Conservation (phyloP, 208 protist genomes). For the Sergeia podlipaevii region DNA sequence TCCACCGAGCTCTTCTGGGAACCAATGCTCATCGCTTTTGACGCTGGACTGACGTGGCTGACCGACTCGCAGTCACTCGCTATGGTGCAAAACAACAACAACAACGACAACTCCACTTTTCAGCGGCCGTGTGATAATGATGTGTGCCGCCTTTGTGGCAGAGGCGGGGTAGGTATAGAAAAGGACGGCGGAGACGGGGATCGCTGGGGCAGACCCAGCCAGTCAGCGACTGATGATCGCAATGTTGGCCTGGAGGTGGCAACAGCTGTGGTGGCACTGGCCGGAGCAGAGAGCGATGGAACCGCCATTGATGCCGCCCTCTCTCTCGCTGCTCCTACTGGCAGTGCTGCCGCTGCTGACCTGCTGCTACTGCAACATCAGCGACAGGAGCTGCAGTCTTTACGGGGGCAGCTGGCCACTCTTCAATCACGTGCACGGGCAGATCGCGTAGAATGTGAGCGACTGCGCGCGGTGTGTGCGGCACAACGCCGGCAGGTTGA, state of each 20-base stretch:
- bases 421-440: conserved; percentile 47
- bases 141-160: no score
- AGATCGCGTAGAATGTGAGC: conserved; percentile 36
- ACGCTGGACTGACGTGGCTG: conserved; percentile 83
- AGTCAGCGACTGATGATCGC: no score
- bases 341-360: conserved; percentile 28
- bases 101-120: neutral
- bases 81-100: conserved; percentile 12
- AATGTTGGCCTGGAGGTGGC: no score
- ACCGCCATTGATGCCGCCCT: neutral
- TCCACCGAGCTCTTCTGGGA: conserved; percentile 67
- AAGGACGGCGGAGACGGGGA: no score
- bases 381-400: conserved; percentile 39
- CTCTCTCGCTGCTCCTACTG: neutral
- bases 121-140: no score
- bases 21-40: conserved; percentile 80
- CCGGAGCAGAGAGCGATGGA: no score
- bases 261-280: neutral
- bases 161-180: no score
- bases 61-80: conserved; percentile 26
- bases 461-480: conserved; percentile 41
- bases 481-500: conserved; percentile 66
- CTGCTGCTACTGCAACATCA: conserved; percentile 45
- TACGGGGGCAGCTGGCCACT: conserved; percentile 28
- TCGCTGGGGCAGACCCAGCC: no score